These are phyloP conservation scores for Penicillium sp. DNA, from an alignment of 2,329 filamentous ascomycete species.

Conservation along the genomic window DNA sequence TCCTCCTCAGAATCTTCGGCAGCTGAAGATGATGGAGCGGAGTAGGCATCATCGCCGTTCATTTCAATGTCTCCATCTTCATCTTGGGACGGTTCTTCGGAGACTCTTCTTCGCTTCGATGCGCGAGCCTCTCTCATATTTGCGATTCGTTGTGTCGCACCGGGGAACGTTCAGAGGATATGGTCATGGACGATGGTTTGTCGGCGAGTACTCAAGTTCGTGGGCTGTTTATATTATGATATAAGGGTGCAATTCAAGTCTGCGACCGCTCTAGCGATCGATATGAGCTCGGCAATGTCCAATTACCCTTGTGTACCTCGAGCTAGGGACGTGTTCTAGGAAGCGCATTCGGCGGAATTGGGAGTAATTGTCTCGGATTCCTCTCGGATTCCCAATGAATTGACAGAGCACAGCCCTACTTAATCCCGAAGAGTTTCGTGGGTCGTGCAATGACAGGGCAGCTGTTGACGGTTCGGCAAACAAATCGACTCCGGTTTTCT, in stretches of 20 bases:
- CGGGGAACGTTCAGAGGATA: neutral
- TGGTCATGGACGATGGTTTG: neutral
- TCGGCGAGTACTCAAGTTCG: neutral
- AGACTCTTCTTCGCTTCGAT: slow-evolving; percentile 36
- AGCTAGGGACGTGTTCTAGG: slow-evolving; percentile 1
- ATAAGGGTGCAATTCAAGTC: neutral
- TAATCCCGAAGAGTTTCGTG: neutral
- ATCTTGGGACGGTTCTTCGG: slow-evolving; percentile 22
- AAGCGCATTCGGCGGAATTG: neutral
- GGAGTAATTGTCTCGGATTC: neutral
- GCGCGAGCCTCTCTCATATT: slow-evolving; percentile 34
- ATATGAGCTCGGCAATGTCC: neutral
- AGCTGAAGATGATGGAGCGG: slow-evolving; percentile 14
- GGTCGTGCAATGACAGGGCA: slow-evolving; percentile 2
- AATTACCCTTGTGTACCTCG: slow-evolving; percentile 4
- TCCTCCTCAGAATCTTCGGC: slow-evolving; percentile 14
- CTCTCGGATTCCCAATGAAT: neutral
- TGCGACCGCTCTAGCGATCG: slow-evolving; percentile 4
- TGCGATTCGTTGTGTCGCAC: slow-evolving; percentile 1
- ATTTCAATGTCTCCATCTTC: slow-evolving; percentile 31
- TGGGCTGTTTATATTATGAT: neutral
- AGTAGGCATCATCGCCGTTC: slow-evolving; percentile 18
- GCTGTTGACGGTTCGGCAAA: slow-evolving; percentile 20
- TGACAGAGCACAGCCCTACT: neutral
- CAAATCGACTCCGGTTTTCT: slow-evolving; percentile 16